phyloP scores from a whole-genome alignment of 2,329 filamentous ascomycete genomes.

The Fusarium sp. region DNA sequence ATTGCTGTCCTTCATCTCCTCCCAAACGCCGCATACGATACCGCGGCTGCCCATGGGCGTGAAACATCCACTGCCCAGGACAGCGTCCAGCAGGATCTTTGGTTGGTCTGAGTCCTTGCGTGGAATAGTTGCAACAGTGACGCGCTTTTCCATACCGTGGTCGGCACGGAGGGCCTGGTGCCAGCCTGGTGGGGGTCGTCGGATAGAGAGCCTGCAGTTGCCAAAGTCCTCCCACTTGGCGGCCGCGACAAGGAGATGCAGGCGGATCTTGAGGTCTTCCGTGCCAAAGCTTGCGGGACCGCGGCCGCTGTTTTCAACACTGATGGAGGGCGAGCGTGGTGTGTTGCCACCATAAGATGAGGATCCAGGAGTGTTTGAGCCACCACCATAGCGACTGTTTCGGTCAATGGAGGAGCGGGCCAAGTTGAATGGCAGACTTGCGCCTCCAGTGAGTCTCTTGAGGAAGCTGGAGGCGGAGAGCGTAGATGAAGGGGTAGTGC shows the following conservation, averaged over 20 bases:
- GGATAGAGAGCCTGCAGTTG: conserved; percentile 85
- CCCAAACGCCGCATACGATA: conserved; percentile 91
- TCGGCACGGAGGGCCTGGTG: conserved; percentile 71
- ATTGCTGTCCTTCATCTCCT: conserved; percentile 77
- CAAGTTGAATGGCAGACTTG: conserved; percentile 83
- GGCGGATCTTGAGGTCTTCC: conserved; percentile 83
- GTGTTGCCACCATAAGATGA: conserved; percentile 66
- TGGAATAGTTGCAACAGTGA: conserved; percentile 82
- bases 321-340: conserved; percentile 72
- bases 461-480: conserved; percentile 86
- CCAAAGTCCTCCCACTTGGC: conserved; percentile 95
- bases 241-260: conserved; percentile 83
- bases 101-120: conserved; percentile 70
- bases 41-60: conserved; percentile 86
- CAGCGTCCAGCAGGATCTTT: conserved; percentile 83
- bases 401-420: conserved; percentile 81
- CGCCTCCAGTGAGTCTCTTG: conserved; percentile 79
- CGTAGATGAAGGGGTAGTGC: conserved; percentile 71
- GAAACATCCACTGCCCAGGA: conserved; percentile 87
- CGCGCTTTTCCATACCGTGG: conserved; percentile 84
- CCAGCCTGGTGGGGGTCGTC: conserved; percentile 77
- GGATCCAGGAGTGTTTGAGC: conserved; percentile 72
- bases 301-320: conserved; percentile 65
- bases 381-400: conserved; percentile 67
- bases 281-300: conserved; percentile 74